Base-by-base conservation (phyloP, 495 filamentous ascomycete genomes). In the Darksidea phi region DNA sequence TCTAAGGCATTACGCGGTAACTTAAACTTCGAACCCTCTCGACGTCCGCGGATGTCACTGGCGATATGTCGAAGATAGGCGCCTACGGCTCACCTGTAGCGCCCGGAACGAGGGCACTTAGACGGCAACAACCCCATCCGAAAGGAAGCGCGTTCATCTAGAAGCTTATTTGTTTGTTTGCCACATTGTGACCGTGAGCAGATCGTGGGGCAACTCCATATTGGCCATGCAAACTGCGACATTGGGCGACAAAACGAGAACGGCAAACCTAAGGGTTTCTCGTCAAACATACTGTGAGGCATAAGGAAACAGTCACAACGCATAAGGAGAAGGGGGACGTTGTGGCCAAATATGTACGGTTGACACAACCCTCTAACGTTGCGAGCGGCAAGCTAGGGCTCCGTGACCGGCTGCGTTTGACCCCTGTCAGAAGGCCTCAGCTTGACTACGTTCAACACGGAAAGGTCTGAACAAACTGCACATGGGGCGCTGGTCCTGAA, bases 311-410 rank as follows among this genome's bases (percentile, higher is more conserved):
- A 21, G 28, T 20, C 17, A 13, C 21, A 17, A 15, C 34, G 59
- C 59, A 62, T 62, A 42, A 62, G 51, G 50, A 51, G 56, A 28
- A 32, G 25, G 43, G 43, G 25, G 43, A 32, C n/a, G 41, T 38
- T 1, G 13, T 53, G 23, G 12, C 50, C 59, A 23, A 20, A 26
- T 55, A 26, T 28, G 52, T 26, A 38, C n/a, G 18, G 43, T 62
- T 62, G 59, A 62, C 18, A 56, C 59, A 56, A 21, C 47, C 50
- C 54, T 62, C 23, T 56, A 51, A 62, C 59, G 46, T 10, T 55
- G 17, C 17, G 52, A 42, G 59, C 59, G 18, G 43, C 51, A 38
- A 4, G 1, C 21, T 51, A 4, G 34, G 41, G 46, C 15, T 21
- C 18, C 38, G 51, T 50, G 48, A 54, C 52, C 58, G 28, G 41